Base-by-base conservation (phyloP, 495 filamentous ascomycete species). In the Margaritispora aquatica region DNA sequence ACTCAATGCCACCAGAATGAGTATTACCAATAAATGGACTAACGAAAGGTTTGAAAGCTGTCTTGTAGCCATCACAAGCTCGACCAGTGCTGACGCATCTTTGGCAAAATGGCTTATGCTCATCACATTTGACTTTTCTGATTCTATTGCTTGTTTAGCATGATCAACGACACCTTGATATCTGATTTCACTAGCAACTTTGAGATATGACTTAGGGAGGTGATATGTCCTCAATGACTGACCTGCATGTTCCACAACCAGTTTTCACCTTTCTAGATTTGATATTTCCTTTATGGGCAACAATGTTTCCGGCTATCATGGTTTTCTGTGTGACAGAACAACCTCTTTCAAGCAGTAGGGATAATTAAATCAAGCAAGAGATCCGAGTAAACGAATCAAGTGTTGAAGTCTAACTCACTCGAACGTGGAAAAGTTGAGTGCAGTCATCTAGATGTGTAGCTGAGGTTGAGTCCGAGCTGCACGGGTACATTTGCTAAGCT, bases 181-280 rank as follows among this genome's bases (percentile, higher is more conserved):
- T n/a, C 36, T 48, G 48, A 58, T 55, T 55, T 55, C 54, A 59
- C 52, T 63, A 51, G 59, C 52, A 62, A 57, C 49, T 51, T 57
- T 64, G 62, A 55, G 54, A 49, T 57, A 41, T 59, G 57, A 56
- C 59, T 59, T 51, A 31, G 59, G 62, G 41, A 59, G 20, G 34
- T 50, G 55, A 59, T 54, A 17, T 63, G 48, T 59, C 55, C 52
- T 46, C 55, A 52, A 63, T 62, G 51, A 70, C 70, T 68, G 57
- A 73, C 70, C 68, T 73, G 65, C 70, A 73, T 52, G 70, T 73
- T 64, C 54, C 51, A 66, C 70, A 73, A 61, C 70, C 69, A 57
- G 68, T 71, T 65, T 70, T 70, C 65, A 71, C 66, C 66, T 70
- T 61, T 55, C 59, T 59, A 59, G 61, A 48, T 60, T 63, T 48